Base-by-base conservation (phyloP, 2,329 filamentous ascomycete species). In the Aspergillus caelatus region DNA sequence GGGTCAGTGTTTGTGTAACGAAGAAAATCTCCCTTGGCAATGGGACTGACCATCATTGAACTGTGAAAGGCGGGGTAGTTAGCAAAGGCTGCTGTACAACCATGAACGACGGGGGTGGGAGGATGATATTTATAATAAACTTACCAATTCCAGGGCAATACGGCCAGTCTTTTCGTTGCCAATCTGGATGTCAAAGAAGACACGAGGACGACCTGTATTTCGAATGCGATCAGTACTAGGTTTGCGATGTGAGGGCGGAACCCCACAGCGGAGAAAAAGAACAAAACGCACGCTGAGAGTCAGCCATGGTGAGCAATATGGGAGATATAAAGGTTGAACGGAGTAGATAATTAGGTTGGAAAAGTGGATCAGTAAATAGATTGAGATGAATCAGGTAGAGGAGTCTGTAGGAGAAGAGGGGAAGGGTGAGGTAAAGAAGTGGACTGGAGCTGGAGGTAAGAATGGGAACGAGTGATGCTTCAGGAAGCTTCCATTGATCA, bases 141-240 rank as follows among this genome's bases (percentile, higher is more conserved):
- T 76, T 79, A 89, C 86, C 69, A 99, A 88, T 83, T 97, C 93
- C 80, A 99, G 94, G 67, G 86, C 88, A 77, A 99, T 84, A 68
- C 94, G 90, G 65, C 93, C 94, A 65, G 88, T 86, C 50, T 87
- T 82, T 72, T 88, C 86, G 63, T 87, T 86, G 75, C 91, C 93
- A 75, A 98, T 90, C 66, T 89, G 84, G 77, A 99, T 89, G 83
- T 98, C 94, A 79, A 99, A 97, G 84, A 90, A 99, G 82, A 97
- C 94, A 72, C 91, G 89, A 76, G 88, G 88, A 74, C 91, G 90
- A 77, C 84, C 84, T 83, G 57, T 60, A 57, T 48, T 66, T 57
- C 64, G 62, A 48, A 56, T 57, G 55, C 62, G 57, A 65, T 66
- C 64, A 70, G 64, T 50, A 56, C 46, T 32, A 46, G 30, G 62